These are phyloP conservation scores for Cyclotella atomus DNA, from an alignment of 108 stramenopile species.

Conservation along the genomic window DNA sequence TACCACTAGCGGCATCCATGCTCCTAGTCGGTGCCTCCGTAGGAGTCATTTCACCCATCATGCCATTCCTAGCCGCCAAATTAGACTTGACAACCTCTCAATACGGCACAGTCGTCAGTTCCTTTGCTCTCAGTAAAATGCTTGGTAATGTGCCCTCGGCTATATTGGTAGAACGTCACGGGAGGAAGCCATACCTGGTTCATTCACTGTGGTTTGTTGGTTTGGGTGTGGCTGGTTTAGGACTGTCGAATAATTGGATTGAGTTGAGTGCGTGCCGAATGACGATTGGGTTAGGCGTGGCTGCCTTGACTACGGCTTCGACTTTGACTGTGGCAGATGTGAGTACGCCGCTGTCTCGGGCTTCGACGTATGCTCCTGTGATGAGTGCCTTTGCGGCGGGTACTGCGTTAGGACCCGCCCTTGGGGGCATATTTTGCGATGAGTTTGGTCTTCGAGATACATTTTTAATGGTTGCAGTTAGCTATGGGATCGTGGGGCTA, in stretches of 20 bases:
- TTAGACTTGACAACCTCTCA: constrained; percentile 71
- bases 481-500: constrained; percentile 63
- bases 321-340: constrained; percentile 84
- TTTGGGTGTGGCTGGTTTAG: constrained; percentile 88
- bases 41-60: constrained; percentile 78
- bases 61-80: constrained; percentile 83
- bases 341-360: constrained; percentile 83
- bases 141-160: constrained; percentile 88
- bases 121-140: constrained; percentile 88
- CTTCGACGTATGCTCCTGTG: constrained; percentile 81
- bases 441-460: constrained; percentile 71
- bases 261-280: constrained; percentile 76
- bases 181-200: constrained; percentile 87
- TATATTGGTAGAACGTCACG: constrained; percentile 82
- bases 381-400: constrained; percentile 87
- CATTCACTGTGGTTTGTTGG: constrained; percentile 69
- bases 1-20: constrained; percentile 82
- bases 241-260: constrained; percentile 66
- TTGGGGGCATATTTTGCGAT: constrained; percentile 83
- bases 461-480: constrained; percentile 73
- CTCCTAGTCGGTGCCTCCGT: constrained; percentile 83
- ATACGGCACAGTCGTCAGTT: constrained; percentile 82
- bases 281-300: constrained; percentile 81
- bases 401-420: constrained; percentile 85
- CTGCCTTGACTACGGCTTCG: constrained; percentile 71